Evolutionary conservation across 306 rosid genomes (phyloP), one percentile per base, ranked within the genome.

Genomic region (Ochetophila trinervis): DNA sequence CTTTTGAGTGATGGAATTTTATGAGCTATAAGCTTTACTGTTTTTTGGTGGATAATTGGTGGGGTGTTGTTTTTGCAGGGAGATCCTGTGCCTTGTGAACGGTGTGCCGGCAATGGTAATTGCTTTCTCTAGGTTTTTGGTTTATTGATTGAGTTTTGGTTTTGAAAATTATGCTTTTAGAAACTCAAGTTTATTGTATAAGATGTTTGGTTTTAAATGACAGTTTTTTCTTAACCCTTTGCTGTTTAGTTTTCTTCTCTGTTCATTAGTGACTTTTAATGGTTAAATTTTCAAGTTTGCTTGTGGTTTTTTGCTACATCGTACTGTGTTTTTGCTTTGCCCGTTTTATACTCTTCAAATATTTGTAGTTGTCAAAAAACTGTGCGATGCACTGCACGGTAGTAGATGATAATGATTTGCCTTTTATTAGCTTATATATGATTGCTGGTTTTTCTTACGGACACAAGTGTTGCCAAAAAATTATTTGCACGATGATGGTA

Each of bases 101-200:
- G 91, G n/a, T 91, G 97, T 67, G 97, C 77, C 44, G 97, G 97
- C 67, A 91, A 91, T 49, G 97, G 97, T 91, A 82, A 82, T 40
- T 67, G 19, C 32, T 53, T 65, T 64, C 57, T 27, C 24, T 57
- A 51, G 3, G 15, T 50, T 79, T 24, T 48, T 3, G 20, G 30
- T 23, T 11, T 44, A 47, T 58, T 10, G 40, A 58, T 71, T 57
- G 58, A 15, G 20, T 45, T 68, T 19, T 30, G 20, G 30, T 48
- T 48, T 13, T 44, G 57, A 44, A 50, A 8, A n/a, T 36, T 53
- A 40, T 40, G 8, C 0, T 40, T 27, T 27, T 27, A 27, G 32
- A 27, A 27, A 27, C 32, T 27, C 32, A 27, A 27, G 2, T 27
- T 27, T 27, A 27, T 27, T 27, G 32, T 27, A 27, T 1, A 4